Base-by-base conservation (phyloP, 108 stramenopile genomes). In the Nannochloropsis gaditana region DNA sequence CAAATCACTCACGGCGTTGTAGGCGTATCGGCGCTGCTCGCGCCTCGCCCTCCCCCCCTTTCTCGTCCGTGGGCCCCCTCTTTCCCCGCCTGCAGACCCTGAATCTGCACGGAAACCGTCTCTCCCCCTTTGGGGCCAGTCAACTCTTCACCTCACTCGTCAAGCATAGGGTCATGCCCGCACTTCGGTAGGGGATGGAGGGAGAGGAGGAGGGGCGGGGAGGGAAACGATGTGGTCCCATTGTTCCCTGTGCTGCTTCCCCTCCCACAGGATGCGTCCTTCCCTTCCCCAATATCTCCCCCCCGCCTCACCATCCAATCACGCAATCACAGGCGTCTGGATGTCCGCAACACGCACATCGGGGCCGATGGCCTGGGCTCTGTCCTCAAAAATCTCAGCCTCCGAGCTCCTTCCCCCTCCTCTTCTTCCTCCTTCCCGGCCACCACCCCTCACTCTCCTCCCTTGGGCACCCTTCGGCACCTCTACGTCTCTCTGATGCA, bases 291-390 rank as follows among this genome's bases (percentile, higher is more conserved):
- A 31, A 31, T 31, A 31, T 31, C 31, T 31, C 31, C 31, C 31
- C 31, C 31, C 31, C 31, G 31, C 31, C 31, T 31, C 31, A 31
- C 31, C 31, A 31, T 31, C 31, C 31, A 31, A 31, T 1, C 31
- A 31, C 31, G n/a, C 8, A 73, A 73, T n/a, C 59, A 73, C 59
- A 73, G 59, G n/a, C 59, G 59, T 6, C 59, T 73, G 59, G 59
- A 73, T 73, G 19, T 73, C 59, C 59, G 59, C 59, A 73, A 73
- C 59, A 73, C 59, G 19, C 59, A 73, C 59, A 73, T 73, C 59
- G 59, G 59, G n/a, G n/a, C 15, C 19, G 59, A 3, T n/a, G 59
- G 59, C 59, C 59, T 73, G 19, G 6, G 19, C n/a, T 73, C 59
- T 6, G 19, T 73, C 8, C 59, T 73, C 59, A 73, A 73, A n/a